Conservation (phyloP, 169 alveolate species). For the Perkinsus olseni region DNA sequence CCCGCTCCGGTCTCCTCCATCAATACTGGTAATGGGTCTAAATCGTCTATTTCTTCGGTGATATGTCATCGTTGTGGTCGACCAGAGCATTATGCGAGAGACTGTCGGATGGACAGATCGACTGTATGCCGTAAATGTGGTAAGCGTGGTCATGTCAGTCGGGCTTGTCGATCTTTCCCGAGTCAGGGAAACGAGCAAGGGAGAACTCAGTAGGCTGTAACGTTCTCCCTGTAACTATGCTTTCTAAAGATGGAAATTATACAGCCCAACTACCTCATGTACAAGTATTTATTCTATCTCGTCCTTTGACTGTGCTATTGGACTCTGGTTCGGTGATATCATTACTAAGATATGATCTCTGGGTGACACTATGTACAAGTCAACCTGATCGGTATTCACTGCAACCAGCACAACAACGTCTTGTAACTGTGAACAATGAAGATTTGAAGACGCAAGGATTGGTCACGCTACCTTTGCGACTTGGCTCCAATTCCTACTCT, state of each 20-base stretch:
- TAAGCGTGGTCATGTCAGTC: neutral
- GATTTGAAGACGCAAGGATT: neutral
- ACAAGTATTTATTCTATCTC: neutral
- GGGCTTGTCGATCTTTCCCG: neutral
- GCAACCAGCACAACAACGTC: neutral
- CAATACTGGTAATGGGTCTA: neutral
- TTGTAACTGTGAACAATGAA: neutral
- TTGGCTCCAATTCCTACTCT: neutral
- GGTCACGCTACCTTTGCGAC: neutral
- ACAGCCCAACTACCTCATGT: neutral
- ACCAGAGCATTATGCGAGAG: neutral
- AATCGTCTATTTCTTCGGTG: neutral
- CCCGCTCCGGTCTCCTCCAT: neutral
- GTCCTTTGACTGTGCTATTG: neutral
- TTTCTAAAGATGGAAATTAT: neutral
- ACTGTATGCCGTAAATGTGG: neutral
- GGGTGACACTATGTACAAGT: neutral
- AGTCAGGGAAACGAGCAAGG: neutral
- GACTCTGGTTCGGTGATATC: neutral
- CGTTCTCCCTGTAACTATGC: neutral
- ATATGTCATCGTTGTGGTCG: neutral
- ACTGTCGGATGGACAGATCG: neutral
- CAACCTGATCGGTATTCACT: neutral
- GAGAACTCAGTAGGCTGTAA: neutral
- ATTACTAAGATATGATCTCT: neutral